Conservation (phyloP, 1,139 yeast genomes). For the Nadsonia starkeyi-henricii region DNA sequence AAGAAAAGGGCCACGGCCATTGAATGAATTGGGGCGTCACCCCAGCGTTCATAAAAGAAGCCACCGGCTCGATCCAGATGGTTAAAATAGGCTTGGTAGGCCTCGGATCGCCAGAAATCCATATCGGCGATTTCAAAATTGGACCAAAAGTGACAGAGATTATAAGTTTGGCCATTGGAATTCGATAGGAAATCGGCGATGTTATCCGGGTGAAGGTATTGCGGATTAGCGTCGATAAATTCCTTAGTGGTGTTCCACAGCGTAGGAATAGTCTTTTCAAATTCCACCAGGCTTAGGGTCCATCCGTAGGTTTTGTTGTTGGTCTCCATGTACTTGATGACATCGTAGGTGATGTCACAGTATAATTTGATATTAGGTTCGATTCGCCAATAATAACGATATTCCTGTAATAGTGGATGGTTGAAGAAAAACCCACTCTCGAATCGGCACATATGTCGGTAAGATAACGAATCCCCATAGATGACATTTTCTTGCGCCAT, state of each 20-base stretch:
- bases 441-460: slow-evolving; percentile 85
- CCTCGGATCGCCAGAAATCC: slow-evolving; percentile 59
- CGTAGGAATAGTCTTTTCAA: slow-evolving; percentile 63
- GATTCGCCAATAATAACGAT: slow-evolving; percentile 91
- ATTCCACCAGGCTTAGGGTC: slow-evolving; percentile 76
- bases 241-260: slow-evolving; percentile 66
- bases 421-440: slow-evolving; percentile 88
- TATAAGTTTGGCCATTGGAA: slow-evolving; percentile 54
- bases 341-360: slow-evolving; percentile 76
- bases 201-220: slow-evolving; percentile 41
- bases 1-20: slow-evolving; percentile 61
- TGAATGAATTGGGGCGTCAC: slow-evolving; percentile 88
- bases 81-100: slow-evolving; percentile 57
- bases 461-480: slow-evolving; percentile 55
- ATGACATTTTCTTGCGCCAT: slow-evolving; percentile 38
- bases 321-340: slow-evolving; percentile 72
- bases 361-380: slow-evolving; percentile 76
- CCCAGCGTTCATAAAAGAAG: slow-evolving; percentile 92
- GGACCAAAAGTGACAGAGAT: slow-evolving; percentile 85
- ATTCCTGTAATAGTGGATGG: slow-evolving; percentile 56
- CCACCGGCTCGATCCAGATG: slow-evolving; percentile 67
- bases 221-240: slow-evolving; percentile 51
- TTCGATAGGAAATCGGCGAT: slow-evolving; percentile 56
- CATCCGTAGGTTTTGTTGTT: slow-evolving; percentile 65
- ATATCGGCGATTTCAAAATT: slow-evolving; percentile 77